Evolutionary conservation across 2,329 filamentous ascomycete genomes (phyloP).

Genomic region (Lasiodiplodia sp.): DNA sequence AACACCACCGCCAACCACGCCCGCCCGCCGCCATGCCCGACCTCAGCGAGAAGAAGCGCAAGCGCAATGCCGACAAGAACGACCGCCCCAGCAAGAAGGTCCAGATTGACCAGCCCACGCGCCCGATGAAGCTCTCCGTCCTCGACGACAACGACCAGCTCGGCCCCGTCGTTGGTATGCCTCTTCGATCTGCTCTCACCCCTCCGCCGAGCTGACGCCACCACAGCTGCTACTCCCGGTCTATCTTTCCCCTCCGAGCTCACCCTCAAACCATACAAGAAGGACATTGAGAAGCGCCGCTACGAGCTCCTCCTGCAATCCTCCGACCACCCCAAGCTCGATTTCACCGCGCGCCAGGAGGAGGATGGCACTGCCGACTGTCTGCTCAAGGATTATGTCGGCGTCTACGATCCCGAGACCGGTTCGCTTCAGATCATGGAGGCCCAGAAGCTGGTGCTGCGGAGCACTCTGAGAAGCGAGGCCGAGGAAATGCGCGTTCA

Average conservation of each 20-base stretch:
- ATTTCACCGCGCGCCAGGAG: conserved; percentile 64
- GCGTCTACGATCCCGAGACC: conserved; percentile 63
- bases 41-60: conserved; percentile 46
- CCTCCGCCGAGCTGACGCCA: conserved; percentile 17
- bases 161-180: conserved; percentile 59
- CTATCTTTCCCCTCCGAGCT: conserved; percentile 49
- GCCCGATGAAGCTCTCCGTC: conserved; percentile 52
- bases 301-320: conserved; percentile 67
- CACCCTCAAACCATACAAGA: conserved; percentile 59
- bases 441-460: conserved; percentile 63
- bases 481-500: conserved; percentile 48
- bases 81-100: conserved; percentile 53
- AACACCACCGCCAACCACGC: not conserved
- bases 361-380: conserved; percentile 56
- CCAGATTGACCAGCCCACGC: conserved; percentile 47
- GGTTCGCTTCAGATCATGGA: conserved; percentile 61
- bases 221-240: conserved; percentile 52
- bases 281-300: conserved; percentile 38
- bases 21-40: conserved; percentile 36
- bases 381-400: conserved; percentile 66
- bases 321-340: conserved; percentile 65
- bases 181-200: not conserved
- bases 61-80: conserved; percentile 42
- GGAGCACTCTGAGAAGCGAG: conserved; percentile 57
- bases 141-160: conserved; percentile 56